Evolutionary conservation across 2,329 filamentous ascomycete genomes (phyloP).

Genomic region (Beauveria scarabaeidicola): DNA sequence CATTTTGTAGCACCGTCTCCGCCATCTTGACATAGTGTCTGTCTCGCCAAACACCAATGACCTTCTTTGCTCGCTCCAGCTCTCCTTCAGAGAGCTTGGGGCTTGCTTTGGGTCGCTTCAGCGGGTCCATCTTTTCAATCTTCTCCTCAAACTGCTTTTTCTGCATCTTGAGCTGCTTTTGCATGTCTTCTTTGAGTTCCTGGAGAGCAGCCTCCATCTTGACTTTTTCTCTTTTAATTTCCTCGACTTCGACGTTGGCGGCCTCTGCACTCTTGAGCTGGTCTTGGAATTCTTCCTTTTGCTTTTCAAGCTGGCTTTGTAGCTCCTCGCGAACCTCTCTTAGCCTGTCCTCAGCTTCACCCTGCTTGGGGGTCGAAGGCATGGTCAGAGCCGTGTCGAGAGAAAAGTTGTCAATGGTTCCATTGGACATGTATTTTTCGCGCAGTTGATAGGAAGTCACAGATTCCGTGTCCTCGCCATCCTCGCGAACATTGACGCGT

Average conservation of each 20-base stretch:
- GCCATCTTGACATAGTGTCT: constrained; percentile 91
- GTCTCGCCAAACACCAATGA: constrained; percentile 67
- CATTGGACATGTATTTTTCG: constrained; percentile 93
- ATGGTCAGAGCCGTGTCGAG: constrained; percentile 90
- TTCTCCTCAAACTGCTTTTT: constrained; percentile 78
- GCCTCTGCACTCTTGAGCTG: constrained; percentile 69
- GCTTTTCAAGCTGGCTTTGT: constrained; percentile 72
- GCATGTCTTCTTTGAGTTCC: constrained; percentile 78
- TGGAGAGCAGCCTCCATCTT: constrained; percentile 77
- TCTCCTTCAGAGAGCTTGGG: constrained; percentile 64
- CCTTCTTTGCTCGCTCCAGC: constrained; percentile 57
- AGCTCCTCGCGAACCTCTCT: constrained; percentile 71
- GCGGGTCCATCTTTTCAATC: constrained; percentile 64
- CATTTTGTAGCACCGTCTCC: constrained; percentile 81
- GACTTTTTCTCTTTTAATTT: constrained; percentile 72
- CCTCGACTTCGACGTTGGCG: constrained; percentile 69
- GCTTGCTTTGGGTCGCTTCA: constrained; percentile 52
- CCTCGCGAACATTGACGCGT: constrained; percentile 62
- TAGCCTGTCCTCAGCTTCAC: constrained; percentile 66
- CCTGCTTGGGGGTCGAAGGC: constrained; percentile 79
- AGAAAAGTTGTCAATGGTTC: constrained; percentile 92
- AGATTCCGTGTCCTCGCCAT: constrained; percentile 85
- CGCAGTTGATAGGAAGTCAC: constrained; percentile 77
- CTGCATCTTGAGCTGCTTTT: constrained; percentile 74
- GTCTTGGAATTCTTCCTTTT: constrained; percentile 74